Conservation (phyloP, 176 grass and related monocot genomes). For the Urochloa ruziziensis region DNA sequence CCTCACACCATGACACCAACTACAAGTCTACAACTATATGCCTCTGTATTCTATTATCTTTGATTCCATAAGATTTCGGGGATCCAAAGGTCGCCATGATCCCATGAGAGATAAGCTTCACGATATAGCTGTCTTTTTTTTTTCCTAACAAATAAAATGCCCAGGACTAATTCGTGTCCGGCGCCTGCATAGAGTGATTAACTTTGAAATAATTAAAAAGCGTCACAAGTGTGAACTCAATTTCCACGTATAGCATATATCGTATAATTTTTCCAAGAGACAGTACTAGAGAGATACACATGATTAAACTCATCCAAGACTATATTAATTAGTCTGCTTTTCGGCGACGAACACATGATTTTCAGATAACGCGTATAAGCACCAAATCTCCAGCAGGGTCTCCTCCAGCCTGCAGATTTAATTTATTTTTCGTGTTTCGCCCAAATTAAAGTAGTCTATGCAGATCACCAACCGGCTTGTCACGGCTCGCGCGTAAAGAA, state of each 20-base stretch:
- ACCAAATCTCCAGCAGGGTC: not conserved
- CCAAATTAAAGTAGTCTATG: not conserved
- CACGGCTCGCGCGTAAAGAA: not conserved
- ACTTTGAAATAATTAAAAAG: not conserved
- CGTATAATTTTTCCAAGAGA: not conserved
- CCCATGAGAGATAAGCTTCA: constrained; percentile 13
- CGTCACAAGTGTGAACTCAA: not conserved
- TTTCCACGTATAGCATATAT: not conserved
- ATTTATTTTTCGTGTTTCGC: not conserved
- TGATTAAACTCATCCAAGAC: not conserved
- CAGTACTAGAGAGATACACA: not conserved
- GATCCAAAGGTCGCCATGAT: constrained; percentile 12
- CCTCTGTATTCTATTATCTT: not conserved
- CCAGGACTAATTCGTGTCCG: not conserved
- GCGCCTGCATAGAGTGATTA: not conserved
- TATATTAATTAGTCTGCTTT: not conserved
- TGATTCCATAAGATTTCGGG: not conserved
- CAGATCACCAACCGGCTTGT: not conserved
- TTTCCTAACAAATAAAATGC: not conserved
- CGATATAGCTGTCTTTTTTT: not conserved
- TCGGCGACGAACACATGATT: not conserved
- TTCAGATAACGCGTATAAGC: not conserved
- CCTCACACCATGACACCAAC: no score
- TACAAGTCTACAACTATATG: not conserved
- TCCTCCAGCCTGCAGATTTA: not conserved